phyloP scores from a whole-genome alignment of 768 basidiomycete species.

The Chalciporus sphaerocephalus region DNA sequence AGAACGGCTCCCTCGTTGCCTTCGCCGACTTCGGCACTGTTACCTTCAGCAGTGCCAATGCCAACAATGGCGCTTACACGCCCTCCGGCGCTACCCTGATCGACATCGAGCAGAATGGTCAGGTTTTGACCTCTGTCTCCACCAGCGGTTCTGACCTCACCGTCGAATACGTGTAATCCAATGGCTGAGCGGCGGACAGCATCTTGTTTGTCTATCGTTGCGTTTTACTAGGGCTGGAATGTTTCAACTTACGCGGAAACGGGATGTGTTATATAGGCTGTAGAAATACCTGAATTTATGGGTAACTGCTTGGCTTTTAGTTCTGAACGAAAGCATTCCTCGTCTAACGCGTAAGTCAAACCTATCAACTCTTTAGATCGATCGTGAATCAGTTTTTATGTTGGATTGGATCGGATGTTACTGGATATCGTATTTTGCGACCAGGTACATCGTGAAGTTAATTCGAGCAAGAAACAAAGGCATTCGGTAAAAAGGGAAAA shows the following conservation, averaged over 20 bases:
- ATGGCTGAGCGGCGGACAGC: not conserved
- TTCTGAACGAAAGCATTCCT: not conserved
- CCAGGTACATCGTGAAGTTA: not conserved
- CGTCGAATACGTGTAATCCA: conserved; percentile 6
- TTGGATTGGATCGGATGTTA: not conserved
- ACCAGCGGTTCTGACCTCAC: conserved; percentile 1
- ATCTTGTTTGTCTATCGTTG: not conserved
- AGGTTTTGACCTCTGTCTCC: conserved; percentile 12
- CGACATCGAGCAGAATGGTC: conserved; percentile 8
- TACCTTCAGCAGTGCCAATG: conserved; percentile 11
- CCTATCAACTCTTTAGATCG: no score
- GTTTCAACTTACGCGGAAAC: not conserved
- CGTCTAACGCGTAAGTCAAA: no score
- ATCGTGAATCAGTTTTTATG: no score
- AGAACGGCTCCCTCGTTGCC: not conserved
- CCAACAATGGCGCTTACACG: conserved; percentile 5
- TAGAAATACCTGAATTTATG: no score
- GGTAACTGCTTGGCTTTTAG: no score
- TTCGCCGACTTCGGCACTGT: conserved; percentile 21
- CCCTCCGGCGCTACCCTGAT: conserved; percentile 9
- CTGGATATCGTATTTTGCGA: conserved; percentile 2
- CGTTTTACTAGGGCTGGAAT: not conserved
- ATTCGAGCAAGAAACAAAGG: not conserved
- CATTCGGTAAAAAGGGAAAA: conserved; percentile 2
- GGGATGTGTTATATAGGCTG: not conserved